Evolutionary conservation across 371 early-diverging fungal genomes (phyloP).

Genomic region (Rhizopus microsporus): DNA sequence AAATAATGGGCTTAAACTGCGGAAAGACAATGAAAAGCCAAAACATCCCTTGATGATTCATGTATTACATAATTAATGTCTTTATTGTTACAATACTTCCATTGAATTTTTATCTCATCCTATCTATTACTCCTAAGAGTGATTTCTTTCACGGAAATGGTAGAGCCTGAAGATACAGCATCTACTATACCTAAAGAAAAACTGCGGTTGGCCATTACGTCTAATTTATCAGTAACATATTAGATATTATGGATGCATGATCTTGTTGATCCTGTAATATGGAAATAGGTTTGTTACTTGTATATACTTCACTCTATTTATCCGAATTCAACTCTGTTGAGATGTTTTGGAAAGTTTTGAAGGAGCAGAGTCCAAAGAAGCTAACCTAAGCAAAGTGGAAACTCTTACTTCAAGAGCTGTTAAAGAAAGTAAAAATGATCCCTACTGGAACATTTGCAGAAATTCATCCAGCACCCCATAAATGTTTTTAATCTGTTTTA

Average conservation of each 20-base stretch:
- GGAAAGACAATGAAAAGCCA: too few species aligned
- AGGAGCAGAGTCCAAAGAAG: slow-evolving; percentile 11
- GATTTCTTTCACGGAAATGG: too few species aligned
- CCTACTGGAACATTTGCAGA: slow-evolving; percentile 11
- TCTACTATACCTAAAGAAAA: slow-evolving; percentile 1
- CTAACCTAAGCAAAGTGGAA: slow-evolving; percentile 2
- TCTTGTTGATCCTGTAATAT: slow-evolving; percentile 4
- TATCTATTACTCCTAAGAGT: too few species aligned
- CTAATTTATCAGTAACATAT: slow-evolving; percentile 5
- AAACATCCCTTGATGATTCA: too few species aligned
- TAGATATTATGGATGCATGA: slow-evolving; percentile 8
- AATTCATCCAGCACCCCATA: slow-evolving; percentile 15
- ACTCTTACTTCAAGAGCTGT: not conserved
- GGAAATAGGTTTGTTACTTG: not conserved
- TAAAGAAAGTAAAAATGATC: slow-evolving; percentile 12
- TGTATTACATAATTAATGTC: too few species aligned
- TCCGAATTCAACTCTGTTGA: slow-evolving; percentile 3
- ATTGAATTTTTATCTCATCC: too few species aligned
- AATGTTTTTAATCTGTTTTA: not conserved
- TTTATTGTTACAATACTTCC: too few species aligned
- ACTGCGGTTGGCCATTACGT: slow-evolving; percentile 1
- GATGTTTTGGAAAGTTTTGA: slow-evolving; percentile 11
- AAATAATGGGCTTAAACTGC: too few species aligned
- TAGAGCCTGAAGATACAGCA: not conserved
- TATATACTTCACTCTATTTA: not conserved